Percentiles rank a stretch among this genome's conserved stretches.
Evolutionary conservation across 2,329 filamentous ascomycete species (phyloP).

Genomic region (Trichothecium sympodiale): DNA sequence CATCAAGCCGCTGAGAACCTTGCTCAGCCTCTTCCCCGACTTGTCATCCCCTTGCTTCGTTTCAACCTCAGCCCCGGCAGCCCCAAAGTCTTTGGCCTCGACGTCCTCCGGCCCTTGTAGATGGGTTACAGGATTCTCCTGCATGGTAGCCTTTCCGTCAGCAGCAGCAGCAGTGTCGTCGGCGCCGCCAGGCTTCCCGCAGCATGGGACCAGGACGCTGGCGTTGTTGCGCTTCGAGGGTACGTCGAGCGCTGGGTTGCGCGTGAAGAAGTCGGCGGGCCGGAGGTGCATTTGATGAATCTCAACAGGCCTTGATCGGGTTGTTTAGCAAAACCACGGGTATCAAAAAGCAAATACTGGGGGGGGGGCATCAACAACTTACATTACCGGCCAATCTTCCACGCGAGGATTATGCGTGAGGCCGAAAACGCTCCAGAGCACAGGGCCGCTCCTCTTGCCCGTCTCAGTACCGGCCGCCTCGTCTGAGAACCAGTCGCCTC

Average conservation of each 20-base stretch:
- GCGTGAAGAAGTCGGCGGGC: constrained; percentile 33
- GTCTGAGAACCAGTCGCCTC: constrained; percentile 33
- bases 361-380: constrained; percentile 13
- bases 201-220: constrained; percentile 29
- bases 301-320: constrained; percentile 38
- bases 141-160: constrained; percentile 9
- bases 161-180: constrained; percentile 3
- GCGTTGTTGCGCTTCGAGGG: constrained; percentile 22
- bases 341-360: background rate
- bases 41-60: constrained; percentile 5
- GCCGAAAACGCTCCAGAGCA: constrained; percentile 37
- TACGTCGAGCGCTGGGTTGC: constrained; percentile 33
- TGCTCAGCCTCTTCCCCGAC: constrained; percentile 1
- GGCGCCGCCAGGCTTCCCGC: constrained; percentile 9
- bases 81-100: constrained; percentile 2
- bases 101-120: constrained; percentile 18
- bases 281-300: constrained; percentile 33
- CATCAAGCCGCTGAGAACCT: constrained; percentile 4
- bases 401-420: constrained; percentile 36
- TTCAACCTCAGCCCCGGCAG: too few relatives aligned
- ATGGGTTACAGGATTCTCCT: constrained; percentile 19
- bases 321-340: background rate
- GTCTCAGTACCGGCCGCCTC: constrained; percentile 7
- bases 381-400: constrained; percentile 42
- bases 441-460: constrained; percentile 17